Evolutionary conservation across 441 rosid species (phyloP).

Genomic region (Bocquillonia castaneifolia): DNA sequence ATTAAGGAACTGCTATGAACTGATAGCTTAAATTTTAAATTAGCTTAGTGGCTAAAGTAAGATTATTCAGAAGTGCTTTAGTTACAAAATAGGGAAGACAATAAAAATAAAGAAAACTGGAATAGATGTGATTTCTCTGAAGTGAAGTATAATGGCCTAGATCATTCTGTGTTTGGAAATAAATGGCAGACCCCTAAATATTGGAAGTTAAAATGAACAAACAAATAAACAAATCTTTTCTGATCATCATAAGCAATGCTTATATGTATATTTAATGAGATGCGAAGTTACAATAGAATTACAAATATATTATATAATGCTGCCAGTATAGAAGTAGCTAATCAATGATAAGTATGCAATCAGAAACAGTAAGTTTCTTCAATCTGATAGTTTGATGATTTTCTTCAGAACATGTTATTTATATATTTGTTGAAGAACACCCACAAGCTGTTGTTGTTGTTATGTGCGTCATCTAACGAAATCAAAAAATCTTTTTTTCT

Average conservation of each 20-base stretch:
- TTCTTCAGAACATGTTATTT: background rate
- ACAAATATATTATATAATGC: background rate
- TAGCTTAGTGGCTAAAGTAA: too few species aligned
- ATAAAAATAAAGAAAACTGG: background rate
- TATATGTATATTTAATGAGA: background rate
- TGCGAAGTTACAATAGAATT: background rate
- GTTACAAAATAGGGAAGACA: background rate
- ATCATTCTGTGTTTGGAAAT: too few species aligned
- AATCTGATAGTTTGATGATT: background rate
- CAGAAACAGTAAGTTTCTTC: background rate
- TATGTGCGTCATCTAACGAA: slow-evolving; percentile 19
- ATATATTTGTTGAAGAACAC: slow-evolving; percentile 5
- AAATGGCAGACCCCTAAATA: background rate
- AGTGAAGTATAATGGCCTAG: too few species aligned
- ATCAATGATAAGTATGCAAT: background rate
- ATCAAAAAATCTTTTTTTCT: slow-evolving; percentile 28
- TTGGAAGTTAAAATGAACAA: background rate
- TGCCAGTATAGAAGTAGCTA: background rate
- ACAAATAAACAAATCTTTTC: background rate
- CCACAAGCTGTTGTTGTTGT: background rate
- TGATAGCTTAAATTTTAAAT: too few species aligned
- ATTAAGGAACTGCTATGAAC: too few species aligned
- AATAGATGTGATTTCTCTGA: background rate
- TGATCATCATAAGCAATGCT: background rate
- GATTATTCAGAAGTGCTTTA: background rate